Conservation (phyloP, 2,329 filamentous ascomycete genomes). For the Sclerotinia nivalis region DNA sequence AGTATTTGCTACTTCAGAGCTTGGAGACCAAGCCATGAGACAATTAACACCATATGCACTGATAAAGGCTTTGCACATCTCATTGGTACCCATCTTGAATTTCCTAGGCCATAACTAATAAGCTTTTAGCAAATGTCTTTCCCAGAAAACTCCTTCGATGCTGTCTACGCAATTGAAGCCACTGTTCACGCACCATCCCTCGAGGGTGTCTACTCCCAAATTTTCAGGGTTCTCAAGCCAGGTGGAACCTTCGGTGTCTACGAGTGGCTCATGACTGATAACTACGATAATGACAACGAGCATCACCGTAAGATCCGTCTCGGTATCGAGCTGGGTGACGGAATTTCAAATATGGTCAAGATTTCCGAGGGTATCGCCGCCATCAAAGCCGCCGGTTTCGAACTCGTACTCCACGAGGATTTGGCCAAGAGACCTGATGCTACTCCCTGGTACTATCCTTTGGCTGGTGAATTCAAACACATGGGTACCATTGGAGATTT, state of each 20-base stretch:
- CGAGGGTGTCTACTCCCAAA: conserved; percentile 90
- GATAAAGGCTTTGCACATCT: neutral
- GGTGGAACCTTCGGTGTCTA: conserved; percentile 96
- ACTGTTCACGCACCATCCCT: conserved; percentile 92
- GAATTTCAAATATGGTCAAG: conserved; percentile 96
- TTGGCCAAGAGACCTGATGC: conserved; percentile 73
- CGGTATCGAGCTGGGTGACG: conserved; percentile 92
- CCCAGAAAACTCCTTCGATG: conserved; percentile 87
- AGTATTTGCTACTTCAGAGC: conserved; percentile 19
- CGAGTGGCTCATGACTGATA: conserved; percentile 98
- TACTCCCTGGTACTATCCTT: conserved; percentile 91
- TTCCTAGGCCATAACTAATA: neutral
- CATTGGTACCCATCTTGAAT: neutral
- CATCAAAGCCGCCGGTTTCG: conserved; percentile 85
- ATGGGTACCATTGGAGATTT: conserved; percentile 78
- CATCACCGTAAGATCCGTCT: conserved; percentile 87
- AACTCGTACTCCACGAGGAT: conserved; percentile 81
- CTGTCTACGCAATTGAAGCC: conserved; percentile 95
- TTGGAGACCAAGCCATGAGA: conserved; percentile 14
- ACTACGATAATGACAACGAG: conserved; percentile 86
- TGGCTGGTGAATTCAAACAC: conserved; percentile 82
- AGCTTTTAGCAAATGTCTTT: conserved; percentile 82
- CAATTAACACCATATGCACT: conserved; percentile 11
- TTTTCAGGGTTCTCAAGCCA: conserved; percentile 92
- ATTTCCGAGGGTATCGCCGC: conserved; percentile 78